phyloP scores from a whole-genome alignment of 1,284 basidiomycete genomes.

The Leccinum subfulvum region DNA sequence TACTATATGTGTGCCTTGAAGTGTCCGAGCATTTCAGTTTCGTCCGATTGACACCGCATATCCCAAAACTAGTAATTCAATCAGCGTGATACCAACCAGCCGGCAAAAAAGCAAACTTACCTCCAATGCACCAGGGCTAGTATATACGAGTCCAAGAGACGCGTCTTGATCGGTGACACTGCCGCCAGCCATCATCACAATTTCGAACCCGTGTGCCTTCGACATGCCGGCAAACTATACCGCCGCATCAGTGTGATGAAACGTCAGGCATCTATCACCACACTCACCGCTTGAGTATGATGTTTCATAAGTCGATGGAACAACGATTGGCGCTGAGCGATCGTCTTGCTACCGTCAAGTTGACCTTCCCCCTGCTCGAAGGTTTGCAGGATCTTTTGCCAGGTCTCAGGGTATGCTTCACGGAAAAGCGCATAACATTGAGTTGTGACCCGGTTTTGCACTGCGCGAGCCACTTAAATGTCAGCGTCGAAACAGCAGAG shows the following conservation, averaged over 20 bases:
- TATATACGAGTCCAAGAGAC: background rate
- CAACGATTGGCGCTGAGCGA: background rate
- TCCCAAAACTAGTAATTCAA: background rate
- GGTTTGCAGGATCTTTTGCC: background rate
- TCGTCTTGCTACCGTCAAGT: background rate
- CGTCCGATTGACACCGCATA: background rate
- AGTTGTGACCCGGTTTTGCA: background rate
- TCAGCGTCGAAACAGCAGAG: background rate
- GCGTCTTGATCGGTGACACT: background rate
- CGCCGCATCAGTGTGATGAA: too few relatives aligned
- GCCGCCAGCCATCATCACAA: background rate
- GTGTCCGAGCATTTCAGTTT: background rate
- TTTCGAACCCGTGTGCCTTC: background rate
- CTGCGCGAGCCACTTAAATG: background rate
- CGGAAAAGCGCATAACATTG: background rate
- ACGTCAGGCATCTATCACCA: background rate
- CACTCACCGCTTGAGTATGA: background rate
- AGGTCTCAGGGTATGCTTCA: background rate
- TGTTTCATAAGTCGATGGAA: background rate
- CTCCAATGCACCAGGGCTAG: background rate
- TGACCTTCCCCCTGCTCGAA: background rate
- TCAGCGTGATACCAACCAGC: too few relatives aligned
- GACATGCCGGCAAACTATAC: background rate
- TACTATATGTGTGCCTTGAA: background rate
- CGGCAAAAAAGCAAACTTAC: background rate